Conservation (phyloP, 257 asterid species). For the Echium plantagineum region DNA sequence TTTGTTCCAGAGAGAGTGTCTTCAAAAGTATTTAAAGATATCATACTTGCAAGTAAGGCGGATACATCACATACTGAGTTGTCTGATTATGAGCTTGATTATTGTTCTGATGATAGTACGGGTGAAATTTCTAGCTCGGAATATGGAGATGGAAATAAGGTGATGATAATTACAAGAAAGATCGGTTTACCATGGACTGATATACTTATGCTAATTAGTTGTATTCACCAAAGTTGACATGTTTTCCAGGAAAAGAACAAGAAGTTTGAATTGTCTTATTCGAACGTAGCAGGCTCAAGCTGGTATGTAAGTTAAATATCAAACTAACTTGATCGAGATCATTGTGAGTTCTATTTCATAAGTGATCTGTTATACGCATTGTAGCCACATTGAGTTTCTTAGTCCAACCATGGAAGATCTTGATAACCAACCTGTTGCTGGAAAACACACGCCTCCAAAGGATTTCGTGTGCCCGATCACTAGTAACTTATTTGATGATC, state of each 20-base stretch:
- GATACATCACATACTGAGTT: conserved; percentile 11
- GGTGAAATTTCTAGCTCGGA: conserved; percentile 30
- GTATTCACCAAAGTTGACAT: conserved; percentile 6
- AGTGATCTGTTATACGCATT: conserved; percentile 7
- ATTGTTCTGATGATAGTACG: conserved; percentile 18
- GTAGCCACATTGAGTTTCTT: conserved; percentile 24
- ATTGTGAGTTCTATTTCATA: neutral
- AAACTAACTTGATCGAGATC: conserved; percentile 2
- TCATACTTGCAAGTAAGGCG: conserved; percentile 19
- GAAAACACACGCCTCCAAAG: conserved; percentile 47
- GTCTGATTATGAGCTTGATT: conserved; percentile 17
- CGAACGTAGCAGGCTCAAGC: conserved; percentile 24
- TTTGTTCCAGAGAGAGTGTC: conserved; percentile 60
- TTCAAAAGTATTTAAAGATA: conserved; percentile 24
- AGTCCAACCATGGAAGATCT: conserved; percentile 39
- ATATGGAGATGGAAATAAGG: conserved; percentile 39
- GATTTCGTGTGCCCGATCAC: conserved; percentile 89
- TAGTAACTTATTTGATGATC: conserved; percentile 55
- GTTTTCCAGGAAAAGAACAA: conserved; percentile 50
- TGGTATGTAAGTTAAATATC: conserved; percentile 20
- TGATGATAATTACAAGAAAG: conserved; percentile 29
- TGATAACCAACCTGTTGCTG: conserved; percentile 18
- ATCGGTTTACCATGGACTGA: conserved; percentile 22
- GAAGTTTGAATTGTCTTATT: conserved; percentile 26
- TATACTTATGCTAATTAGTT: conserved; percentile 22